These are phyloP conservation scores for Pulveroboletus sp. DNA, from an alignment of 768 basidiomycete species.

Conservation along the genomic window DNA sequence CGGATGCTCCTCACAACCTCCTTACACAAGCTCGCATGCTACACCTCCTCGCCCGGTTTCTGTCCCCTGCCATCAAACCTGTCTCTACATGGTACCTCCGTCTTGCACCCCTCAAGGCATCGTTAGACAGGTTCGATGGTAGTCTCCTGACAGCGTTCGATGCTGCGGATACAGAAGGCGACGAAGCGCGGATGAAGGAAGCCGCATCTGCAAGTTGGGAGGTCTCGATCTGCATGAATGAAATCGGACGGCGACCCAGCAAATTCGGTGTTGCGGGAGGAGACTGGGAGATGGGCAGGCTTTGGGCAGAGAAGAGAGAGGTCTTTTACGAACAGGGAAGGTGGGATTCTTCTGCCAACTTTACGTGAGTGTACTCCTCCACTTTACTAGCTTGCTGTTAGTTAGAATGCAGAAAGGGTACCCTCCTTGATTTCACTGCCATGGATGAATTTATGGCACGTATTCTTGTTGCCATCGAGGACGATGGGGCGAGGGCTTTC, in stretches of 20 bases:
- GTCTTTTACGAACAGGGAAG: conserved; percentile 83
- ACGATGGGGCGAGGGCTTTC: conserved; percentile 77
- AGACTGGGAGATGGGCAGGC: conserved; percentile 91
- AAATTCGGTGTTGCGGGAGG: conserved; percentile 1
- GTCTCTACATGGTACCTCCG: conserved; percentile 62
- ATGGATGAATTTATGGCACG: conserved; percentile 89
- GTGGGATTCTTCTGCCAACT: conserved; percentile 81
- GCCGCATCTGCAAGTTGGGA: conserved; percentile 85
- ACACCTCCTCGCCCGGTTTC: conserved; percentile 67
- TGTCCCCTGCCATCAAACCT: conserved; percentile 68
- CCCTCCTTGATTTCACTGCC: conserved; percentile 75
- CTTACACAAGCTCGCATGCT: conserved; percentile 62
- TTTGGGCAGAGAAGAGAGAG: conserved; percentile 94
- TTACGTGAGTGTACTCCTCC: conserved; percentile 47
- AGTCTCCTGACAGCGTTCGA: conserved; percentile 86
- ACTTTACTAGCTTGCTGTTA: not conserved
- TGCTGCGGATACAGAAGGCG: conserved; percentile 64
- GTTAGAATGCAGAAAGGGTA: conserved; percentile 38
- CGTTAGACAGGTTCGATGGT: conserved; percentile 87
- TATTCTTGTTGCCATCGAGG: conserved; percentile 57
- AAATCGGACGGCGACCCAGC: conserved; percentile 18
- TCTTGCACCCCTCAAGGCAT: conserved; percentile 61
- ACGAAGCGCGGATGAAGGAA: conserved; percentile 76
- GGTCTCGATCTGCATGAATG: conserved; percentile 52
- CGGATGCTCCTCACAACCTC: conserved; percentile 38